phyloP scores from a whole-genome alignment of 1,139 yeast species.

The Yarrowia galli region DNA sequence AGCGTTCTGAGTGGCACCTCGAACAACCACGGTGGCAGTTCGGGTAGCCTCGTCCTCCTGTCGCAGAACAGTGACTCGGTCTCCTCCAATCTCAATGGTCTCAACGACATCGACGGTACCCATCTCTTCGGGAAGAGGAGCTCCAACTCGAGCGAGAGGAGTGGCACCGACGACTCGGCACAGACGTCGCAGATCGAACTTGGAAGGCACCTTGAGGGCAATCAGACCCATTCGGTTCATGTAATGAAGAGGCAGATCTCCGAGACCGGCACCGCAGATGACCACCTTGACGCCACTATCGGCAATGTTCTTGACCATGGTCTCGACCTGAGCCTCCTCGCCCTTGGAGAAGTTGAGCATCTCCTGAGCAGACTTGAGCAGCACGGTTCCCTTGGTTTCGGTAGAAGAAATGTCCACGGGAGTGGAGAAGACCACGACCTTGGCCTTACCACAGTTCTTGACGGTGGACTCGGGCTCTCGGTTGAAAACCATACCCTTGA shows the following conservation, averaged over 20 bases:
- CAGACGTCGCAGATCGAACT: constrained; percentile 90
- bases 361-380: constrained; percentile 93
- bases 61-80: constrained; percentile 91
- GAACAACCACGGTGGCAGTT: constrained; percentile 88
- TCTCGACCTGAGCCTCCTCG: constrained; percentile 92
- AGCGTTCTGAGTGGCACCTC: constrained; percentile 97
- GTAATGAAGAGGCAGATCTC: constrained; percentile 92
- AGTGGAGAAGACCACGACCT: constrained; percentile 91
- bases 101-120: constrained; percentile 88
- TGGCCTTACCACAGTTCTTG: constrained; percentile 71
- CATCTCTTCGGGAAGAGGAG: constrained; percentile 94
- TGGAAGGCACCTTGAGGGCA: constrained; percentile 88
- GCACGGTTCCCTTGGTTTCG: constrained; percentile 96
- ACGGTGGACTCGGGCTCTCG: constrained; percentile 93
- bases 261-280: constrained; percentile 90
- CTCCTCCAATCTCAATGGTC: constrained; percentile 95
- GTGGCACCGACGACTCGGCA: constrained; percentile 98
- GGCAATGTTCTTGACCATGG: constrained; percentile 79
- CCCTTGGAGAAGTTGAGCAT: constrained; percentile 96
- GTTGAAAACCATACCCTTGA: constrained; percentile 98
- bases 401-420: constrained; percentile 95
- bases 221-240: constrained; percentile 84
- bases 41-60: constrained; percentile 71
- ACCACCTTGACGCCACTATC: constrained; percentile 89
- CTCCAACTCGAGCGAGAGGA: constrained; percentile 92